Evolutionary conservation across 129 eudicot species (phyloP), one percentile per base, ranked within the genome.

Genomic region (Lonicera japonica): DNA sequence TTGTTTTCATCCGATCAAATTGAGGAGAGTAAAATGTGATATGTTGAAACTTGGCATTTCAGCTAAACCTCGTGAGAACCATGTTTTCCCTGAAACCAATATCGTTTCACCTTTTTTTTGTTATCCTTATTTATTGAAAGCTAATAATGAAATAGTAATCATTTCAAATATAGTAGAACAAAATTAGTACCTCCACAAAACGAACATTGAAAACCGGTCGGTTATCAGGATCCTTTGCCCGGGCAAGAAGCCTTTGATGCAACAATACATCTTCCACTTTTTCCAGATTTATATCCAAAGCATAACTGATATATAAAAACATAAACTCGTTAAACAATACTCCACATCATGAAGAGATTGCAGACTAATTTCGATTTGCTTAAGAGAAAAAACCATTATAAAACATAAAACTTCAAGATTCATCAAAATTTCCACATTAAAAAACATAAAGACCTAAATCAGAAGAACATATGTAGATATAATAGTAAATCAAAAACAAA

Each of bases 191-290:
- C 97, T 90, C 97, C 25, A 90, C 17, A 66, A 81, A 71, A 21
- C 97, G 97, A 58, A 90, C 85, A 76, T 86, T 80, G 68, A 86
- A 90, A 75, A 73, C 92, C 21, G 92, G 95, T 39, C 73, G 78
- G 58, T 81, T 83, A 38, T 79, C 87, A 55, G 94, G 81, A 60
- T 90, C 92, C 68, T 82, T 86, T 29, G 97, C 97, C 65, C 52
- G 34, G 6, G 68, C 71, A 61, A 90, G 97, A 82, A 90, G 87
- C 77, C 75, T 86, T 51, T 79, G 95, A 75, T 90, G 97, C 70
- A 83, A 66, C 69, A 90, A 68, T 19, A 90, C 94, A 59, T 84
- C 95, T 79, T 91, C 95, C 58, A 56, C 95, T 84, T 82, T 87
- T 65, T 91, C 95, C 77, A 84, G 51, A 76, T 84, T 84, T 61